A percentile compares a stretch with the other conserved stretches of the same genome.
These are phyloP conservation scores for Thelephora aurantiotincta DNA, from an alignment of 768 basidiomycete species.

Conservation along the genomic window DNA sequence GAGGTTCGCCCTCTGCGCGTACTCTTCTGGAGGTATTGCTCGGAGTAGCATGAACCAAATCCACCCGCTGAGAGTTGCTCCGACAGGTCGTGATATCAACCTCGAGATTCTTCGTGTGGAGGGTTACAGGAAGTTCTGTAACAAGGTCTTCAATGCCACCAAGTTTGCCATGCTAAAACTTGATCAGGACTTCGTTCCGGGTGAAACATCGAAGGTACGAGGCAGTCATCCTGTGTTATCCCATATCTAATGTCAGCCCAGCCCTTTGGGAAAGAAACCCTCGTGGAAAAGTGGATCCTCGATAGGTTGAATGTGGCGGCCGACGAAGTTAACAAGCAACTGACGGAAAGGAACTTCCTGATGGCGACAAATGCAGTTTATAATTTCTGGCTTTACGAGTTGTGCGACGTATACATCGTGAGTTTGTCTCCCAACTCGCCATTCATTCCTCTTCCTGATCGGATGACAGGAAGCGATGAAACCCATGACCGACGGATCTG, in stretches of 20 bases:
- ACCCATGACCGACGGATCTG: constrained; percentile 80
- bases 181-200: constrained; percentile 70
- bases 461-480: constrained; percentile 86
- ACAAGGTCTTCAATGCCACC: constrained; percentile 98
- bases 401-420: constrained; percentile 99
- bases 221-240: neutral
- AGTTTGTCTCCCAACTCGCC: constrained; percentile 14
- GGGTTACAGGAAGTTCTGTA: constrained; percentile 99
- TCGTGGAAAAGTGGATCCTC: constrained; percentile 91
- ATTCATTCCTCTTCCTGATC: neutral
- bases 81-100: constrained; percentile 86
- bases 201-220: constrained; percentile 50
- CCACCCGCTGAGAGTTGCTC: neutral
- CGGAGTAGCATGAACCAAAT: constrained; percentile 5
- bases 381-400: constrained; percentile 96
- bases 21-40: constrained; percentile 66
- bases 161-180: constrained; percentile 99
- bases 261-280: constrained; percentile 81
- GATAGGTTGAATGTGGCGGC: constrained; percentile 85
- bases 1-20: constrained; percentile 89
- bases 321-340: constrained; percentile 55
- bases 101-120: constrained; percentile 91
- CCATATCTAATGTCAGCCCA: constrained; percentile 17
- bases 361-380: constrained; percentile 71
- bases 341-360: constrained; percentile 86